Evolutionary conservation across 441 rosid genomes (phyloP).

Genomic region (Eutrema salsugineum): DNA sequence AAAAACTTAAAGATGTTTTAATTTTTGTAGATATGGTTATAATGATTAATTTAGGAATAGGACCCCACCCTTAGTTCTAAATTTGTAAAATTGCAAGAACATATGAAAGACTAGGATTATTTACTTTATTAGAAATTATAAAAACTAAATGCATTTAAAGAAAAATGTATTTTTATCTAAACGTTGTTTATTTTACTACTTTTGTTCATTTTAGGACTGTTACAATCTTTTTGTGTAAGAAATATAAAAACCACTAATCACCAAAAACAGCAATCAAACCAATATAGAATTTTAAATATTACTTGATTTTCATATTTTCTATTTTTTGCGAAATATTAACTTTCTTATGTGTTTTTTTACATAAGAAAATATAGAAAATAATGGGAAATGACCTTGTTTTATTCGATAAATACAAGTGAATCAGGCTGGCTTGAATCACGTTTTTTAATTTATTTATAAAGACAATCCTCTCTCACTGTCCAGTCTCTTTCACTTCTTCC

Average conservation of each 20-base stretch:
- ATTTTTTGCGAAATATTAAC: not conserved
- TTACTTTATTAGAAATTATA: too few relatives aligned
- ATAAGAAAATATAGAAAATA: not conserved
- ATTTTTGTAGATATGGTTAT: too few relatives aligned
- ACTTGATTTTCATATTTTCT: not conserved
- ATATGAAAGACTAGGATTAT: too few relatives aligned
- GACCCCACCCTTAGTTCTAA: too few relatives aligned
- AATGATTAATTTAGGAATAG: not conserved
- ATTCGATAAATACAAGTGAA: not conserved
- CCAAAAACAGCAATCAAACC: not conserved
- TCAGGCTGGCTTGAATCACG: constrained; percentile 10
- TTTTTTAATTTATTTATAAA: not conserved
- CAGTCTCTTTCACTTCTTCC: constrained; percentile 1
- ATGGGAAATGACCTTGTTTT: not conserved
- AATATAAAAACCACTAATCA: not conserved
- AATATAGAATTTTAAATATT: not conserved
- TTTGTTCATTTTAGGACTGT: too few relatives aligned
- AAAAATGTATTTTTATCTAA: too few relatives aligned
- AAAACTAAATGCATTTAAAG: too few relatives aligned
- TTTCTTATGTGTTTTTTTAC: not conserved
- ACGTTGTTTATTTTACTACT: too few relatives aligned
- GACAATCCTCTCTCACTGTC: not conserved
- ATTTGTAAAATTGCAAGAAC: too few relatives aligned
- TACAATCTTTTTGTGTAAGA: too few relatives aligned
- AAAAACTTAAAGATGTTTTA: too few relatives aligned